Conservation (phyloP, 164 flowering plant species). For the Cinnamomum chago region DNA sequence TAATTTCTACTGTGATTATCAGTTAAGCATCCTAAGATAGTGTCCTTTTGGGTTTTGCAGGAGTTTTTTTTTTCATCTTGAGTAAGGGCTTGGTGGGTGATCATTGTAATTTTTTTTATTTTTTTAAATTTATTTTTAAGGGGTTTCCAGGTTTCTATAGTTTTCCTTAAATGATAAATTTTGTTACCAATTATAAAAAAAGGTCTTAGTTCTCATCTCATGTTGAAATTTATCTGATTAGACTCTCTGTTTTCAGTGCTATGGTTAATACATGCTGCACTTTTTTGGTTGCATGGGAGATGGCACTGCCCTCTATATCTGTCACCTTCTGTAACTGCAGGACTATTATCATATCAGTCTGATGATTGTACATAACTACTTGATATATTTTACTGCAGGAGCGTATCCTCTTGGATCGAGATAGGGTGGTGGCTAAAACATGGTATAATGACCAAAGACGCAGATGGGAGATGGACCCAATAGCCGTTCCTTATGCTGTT, state of each 20-base stretch:
- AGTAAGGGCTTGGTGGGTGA: too few species aligned
- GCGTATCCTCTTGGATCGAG: constrained; percentile 69
- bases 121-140: too few species aligned
- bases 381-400: constrained; percentile 42
- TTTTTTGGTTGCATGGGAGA: background rate
- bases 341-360: background rate
- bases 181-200: too few species aligned
- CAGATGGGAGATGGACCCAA: constrained; percentile 91
- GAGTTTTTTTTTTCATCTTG: too few species aligned
- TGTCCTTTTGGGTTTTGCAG: too few species aligned
- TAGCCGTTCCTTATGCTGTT: constrained; percentile 86
- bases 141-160: too few species aligned
- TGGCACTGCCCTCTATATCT: background rate
- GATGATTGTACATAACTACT: background rate
- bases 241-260: background rate
- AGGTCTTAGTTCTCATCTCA: background rate
- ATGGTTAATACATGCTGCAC: background rate
- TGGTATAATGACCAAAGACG: constrained; percentile 69
- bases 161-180: too few species aligned
- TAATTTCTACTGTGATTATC: too few species aligned
- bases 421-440: constrained; percentile 74
- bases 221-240: background rate
- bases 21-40: too few species aligned
- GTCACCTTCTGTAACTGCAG: background rate
- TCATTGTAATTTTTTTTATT: too few species aligned